Conservation (phyloP, 2,329 filamentous ascomycete species). For the Ciborinia camelliae region DNA sequence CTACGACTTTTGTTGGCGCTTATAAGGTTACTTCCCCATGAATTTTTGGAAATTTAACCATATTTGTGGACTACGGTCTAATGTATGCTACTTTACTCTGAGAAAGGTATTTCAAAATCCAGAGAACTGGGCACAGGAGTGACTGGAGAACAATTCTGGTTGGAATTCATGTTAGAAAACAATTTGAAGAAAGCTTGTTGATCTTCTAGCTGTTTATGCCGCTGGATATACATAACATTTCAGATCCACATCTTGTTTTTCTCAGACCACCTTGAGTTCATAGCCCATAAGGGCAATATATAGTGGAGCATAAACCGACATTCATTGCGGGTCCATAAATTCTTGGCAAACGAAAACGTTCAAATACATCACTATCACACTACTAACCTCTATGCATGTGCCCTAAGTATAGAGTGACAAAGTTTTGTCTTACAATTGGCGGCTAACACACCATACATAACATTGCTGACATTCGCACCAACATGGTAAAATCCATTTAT, state of each 20-base stretch:
- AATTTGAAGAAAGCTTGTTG: neutral
- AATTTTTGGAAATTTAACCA: neutral
- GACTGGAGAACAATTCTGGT: neutral
- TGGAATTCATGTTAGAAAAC: neutral
- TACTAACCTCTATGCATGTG: neutral
- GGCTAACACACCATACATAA: neutral
- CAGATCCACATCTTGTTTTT: neutral
- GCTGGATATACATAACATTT: neutral
- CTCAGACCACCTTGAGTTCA: neutral
- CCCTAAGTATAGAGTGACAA: neutral
- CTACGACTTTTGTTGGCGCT: neutral
- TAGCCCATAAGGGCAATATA: neutral
- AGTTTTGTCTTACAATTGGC: neutral
- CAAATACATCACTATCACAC: conserved; percentile 7
- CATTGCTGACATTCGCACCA: neutral
- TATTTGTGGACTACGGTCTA: neutral
- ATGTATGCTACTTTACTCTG: neutral
- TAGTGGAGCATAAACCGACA: conserved; percentile 1
- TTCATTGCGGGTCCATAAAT: neutral
- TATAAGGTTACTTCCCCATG: neutral
- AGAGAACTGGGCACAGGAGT: neutral
- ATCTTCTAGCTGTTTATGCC: neutral
- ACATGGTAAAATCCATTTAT: neutral
- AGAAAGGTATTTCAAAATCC: no score
- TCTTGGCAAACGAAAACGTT: neutral